phyloP scores from a whole-genome alignment of 2,329 filamentous ascomycete genomes.

The Colletotrichum cuscutae region DNA sequence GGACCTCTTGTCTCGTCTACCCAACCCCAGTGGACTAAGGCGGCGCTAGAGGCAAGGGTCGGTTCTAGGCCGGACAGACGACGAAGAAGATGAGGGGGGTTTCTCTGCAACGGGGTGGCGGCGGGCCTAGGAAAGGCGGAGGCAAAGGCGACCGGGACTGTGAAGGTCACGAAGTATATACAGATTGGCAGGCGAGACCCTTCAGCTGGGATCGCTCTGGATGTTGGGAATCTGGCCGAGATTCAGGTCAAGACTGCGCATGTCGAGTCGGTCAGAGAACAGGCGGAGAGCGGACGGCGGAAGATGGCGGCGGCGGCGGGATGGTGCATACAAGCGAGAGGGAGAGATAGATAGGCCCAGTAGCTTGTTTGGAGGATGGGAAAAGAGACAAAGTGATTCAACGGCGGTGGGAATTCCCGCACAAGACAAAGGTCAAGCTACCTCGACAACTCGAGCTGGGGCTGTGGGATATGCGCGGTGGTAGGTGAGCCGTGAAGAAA shows the following conservation, averaged over 20 bases:
- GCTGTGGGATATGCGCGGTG: neutral
- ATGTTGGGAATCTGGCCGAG: conserved; percentile 10
- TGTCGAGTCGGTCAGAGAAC: conserved; percentile 11
- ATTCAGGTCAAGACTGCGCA: conserved; percentile 19
- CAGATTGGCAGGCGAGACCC: neutral
- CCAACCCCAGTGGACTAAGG: neutral
- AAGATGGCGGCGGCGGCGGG: neutral
- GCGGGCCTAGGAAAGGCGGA: neutral
- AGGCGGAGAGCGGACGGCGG: neutral
- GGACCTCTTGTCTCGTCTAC: neutral
- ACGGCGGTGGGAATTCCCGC: neutral
- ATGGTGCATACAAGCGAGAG: neutral
- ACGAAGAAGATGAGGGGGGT: neutral
- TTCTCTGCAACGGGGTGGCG: neutral
- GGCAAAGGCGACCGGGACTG: neutral
- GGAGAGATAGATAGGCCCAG: neutral
- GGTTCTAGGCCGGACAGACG: neutral
- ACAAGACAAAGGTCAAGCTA: neutral
- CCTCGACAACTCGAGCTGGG: neutral
- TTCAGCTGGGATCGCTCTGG: conserved; percentile 14
- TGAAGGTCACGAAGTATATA: neutral
- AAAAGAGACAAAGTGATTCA: neutral
- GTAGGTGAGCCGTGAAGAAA: neutral
- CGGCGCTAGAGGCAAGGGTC: neutral
- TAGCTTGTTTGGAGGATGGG: neutral